Evolutionary conservation across 306 rosid genomes (phyloP).

Genomic region (Dryas octopetala): DNA sequence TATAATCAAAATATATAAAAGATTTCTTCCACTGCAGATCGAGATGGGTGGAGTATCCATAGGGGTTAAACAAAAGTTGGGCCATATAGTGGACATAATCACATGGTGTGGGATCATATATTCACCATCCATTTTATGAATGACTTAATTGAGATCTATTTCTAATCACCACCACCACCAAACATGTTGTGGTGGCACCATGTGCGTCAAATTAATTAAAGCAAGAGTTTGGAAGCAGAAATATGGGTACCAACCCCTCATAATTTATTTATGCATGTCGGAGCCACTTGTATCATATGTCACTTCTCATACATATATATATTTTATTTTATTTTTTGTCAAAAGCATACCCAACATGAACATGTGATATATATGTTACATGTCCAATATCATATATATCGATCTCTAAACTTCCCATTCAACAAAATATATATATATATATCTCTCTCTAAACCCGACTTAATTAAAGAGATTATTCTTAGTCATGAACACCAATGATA

Average conservation of each 20-base stretch:
- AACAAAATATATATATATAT: not conserved
- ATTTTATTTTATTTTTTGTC: not conserved
- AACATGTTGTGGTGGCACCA: conserved; percentile 10
- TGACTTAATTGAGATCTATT: not conserved
- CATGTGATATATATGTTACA: not conserved
- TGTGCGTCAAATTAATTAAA: not conserved
- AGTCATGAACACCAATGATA: too few species aligned
- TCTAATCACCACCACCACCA: not conserved
- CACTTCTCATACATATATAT: not conserved
- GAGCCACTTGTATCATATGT: not conserved
- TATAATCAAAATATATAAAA: too few species aligned
- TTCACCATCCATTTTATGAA: not conserved
- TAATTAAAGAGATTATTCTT: too few species aligned
- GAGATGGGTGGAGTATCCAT: not conserved
- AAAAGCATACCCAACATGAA: conserved; percentile 7
- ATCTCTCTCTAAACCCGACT: too few species aligned
- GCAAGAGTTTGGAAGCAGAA: not conserved
- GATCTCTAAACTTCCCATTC: too few species aligned
- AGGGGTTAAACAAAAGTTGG: conserved; percentile 7
- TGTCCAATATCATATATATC: not conserved
- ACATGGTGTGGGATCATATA: conserved; percentile 9
- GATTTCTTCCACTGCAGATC: not conserved
- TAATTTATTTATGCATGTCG: not conserved
- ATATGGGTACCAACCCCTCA: not conserved
- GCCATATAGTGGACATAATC: conserved; percentile 5